phyloP scores from a whole-genome alignment of 768 basidiomycete species.

The Agaricus blazei region DNA sequence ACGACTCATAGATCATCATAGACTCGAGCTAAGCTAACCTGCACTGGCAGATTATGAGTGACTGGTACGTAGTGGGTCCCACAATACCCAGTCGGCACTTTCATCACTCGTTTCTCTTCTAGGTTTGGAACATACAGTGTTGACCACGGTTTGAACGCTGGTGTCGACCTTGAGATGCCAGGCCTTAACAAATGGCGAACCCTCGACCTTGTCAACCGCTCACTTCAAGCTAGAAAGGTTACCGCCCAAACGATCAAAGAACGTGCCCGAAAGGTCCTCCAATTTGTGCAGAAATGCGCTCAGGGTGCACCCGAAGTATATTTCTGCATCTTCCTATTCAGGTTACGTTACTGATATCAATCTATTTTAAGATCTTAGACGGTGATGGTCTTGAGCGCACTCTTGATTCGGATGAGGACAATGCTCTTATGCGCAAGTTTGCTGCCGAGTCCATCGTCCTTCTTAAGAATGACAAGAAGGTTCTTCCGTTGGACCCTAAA shows the following conservation, averaged over 20 bases:
- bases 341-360: not conserved
- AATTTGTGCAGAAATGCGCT: constrained; percentile 67
- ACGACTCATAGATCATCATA: constrained; percentile 6
- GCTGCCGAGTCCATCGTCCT: constrained; percentile 71
- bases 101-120: not conserved
- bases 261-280: constrained; percentile 60
- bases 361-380: constrained; percentile 47
- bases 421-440: constrained; percentile 56
- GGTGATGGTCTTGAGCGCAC: constrained; percentile 67
- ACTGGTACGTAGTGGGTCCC: constrained; percentile 48
- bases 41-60: constrained; percentile 62
- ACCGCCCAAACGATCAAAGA: constrained; percentile 59
- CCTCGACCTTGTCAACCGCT: constrained; percentile 60
- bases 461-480: constrained; percentile 57
- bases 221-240: constrained; percentile 57
- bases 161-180: constrained; percentile 78
- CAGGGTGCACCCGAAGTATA: constrained; percentile 58
- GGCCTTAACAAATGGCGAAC: constrained; percentile 73
- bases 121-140: constrained; percentile 71
- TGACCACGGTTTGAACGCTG: constrained; percentile 63
- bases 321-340: not conserved
- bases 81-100: not conserved
- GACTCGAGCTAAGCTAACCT: not conserved
- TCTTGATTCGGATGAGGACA: constrained; percentile 57
- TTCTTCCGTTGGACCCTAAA: constrained; percentile 48